phyloP scores from a whole-genome alignment of 306 rosid species.

The Vicia villosa region DNA sequence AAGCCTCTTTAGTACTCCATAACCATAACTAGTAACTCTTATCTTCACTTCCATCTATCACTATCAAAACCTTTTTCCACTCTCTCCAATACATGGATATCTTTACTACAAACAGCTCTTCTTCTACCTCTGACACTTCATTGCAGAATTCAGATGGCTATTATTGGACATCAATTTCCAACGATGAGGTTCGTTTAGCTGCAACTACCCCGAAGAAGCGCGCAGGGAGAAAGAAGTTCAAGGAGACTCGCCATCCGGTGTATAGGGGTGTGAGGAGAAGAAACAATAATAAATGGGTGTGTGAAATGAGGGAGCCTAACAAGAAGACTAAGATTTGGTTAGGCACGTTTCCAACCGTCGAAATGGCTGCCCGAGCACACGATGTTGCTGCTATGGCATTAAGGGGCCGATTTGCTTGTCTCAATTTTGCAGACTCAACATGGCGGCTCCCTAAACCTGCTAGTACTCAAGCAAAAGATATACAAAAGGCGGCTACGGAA shows the following conservation, averaged over 20 bases:
- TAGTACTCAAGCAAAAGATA: slow-evolving; percentile 50
- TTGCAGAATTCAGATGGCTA: slow-evolving; percentile 1
- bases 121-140: neutral
- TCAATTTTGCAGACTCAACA: slow-evolving; percentile 71
- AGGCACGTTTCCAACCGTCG: slow-evolving; percentile 62
- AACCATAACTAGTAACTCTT: neutral
- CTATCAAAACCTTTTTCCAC: neutral
- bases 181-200: slow-evolving; percentile 62
- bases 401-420: slow-evolving; percentile 59
- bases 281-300: neutral
- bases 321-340: slow-evolving; percentile 62
- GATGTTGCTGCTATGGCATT: slow-evolving; percentile 76
- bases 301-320: slow-evolving; percentile 48
- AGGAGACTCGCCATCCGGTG: slow-evolving; percentile 83
- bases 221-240: too few relatives aligned
- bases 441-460: slow-evolving; percentile 63
- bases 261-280: slow-evolving; percentile 65
- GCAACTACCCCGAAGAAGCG: slow-evolving; percentile 66
- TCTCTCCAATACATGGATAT: slow-evolving; percentile 25
- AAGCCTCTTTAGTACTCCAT: neutral
- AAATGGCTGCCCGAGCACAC: slow-evolving; percentile 89
- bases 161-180: slow-evolving; percentile 32
- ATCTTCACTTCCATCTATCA: neutral
- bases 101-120: slow-evolving; percentile 30
- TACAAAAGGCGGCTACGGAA: slow-evolving; percentile 53